These are phyloP conservation scores for Apiospora kogelbergensis DNA, from an alignment of 2,329 filamentous ascomycete species.

Conservation along the genomic window DNA sequence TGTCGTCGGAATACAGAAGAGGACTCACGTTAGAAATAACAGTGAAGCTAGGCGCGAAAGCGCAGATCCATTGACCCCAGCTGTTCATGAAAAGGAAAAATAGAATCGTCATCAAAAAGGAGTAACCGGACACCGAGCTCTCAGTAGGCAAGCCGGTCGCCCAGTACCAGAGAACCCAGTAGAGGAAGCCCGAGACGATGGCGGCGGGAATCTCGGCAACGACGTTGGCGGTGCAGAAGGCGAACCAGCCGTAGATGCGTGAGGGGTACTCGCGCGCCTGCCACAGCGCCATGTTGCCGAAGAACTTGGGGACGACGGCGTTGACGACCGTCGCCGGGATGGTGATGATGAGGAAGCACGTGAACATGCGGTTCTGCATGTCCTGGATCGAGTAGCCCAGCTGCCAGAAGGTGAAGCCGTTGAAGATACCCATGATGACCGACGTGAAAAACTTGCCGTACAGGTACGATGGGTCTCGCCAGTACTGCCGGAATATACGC, in stretches of 20 bases:
- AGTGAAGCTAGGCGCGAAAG: constrained; percentile 76
- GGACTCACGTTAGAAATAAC: constrained; percentile 66
- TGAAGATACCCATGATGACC: constrained; percentile 73
- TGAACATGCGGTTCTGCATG: constrained; percentile 79
- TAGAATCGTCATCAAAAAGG: constrained; percentile 75
- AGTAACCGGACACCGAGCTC: constrained; percentile 67
- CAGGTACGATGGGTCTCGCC: constrained; percentile 74
- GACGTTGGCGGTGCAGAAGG: constrained; percentile 73
- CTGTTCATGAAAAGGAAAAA: constrained; percentile 74
- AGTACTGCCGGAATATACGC: constrained; percentile 71
- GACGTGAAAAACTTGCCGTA: constrained; percentile 75
- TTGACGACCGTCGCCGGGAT: constrained; percentile 73
- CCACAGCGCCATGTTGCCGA: constrained; percentile 70
- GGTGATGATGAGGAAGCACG: constrained; percentile 63
- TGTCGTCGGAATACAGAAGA: background rate
- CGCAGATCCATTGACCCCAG: constrained; percentile 84
- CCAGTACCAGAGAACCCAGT: constrained; percentile 78
- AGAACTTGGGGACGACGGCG: constrained; percentile 75
- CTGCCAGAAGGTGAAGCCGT: constrained; percentile 76
- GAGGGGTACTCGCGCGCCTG: constrained; percentile 71
- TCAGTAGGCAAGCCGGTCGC: constrained; percentile 68
- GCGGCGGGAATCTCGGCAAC: constrained; percentile 72
- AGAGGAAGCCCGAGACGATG: constrained; percentile 63
- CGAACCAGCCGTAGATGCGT: constrained; percentile 75
- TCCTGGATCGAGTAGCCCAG: constrained; percentile 64